Evolutionary conservation across 495 filamentous ascomycete species (phyloP), one percentile per base, ranked within the genome.

Genomic region (Podospora appendiculata): DNA sequence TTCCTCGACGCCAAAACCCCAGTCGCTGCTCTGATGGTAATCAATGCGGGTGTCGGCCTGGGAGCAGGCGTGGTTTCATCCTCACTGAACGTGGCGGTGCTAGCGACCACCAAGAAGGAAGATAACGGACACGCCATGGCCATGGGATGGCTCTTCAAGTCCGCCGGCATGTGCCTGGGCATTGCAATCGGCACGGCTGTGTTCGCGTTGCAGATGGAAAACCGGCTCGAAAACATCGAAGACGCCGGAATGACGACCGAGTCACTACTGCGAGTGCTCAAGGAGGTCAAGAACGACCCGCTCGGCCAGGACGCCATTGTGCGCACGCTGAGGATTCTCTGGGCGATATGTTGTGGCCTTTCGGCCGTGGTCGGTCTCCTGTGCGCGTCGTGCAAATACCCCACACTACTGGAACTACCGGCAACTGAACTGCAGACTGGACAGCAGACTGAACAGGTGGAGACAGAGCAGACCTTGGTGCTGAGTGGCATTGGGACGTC

Each of bases 191-290:
- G 75, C 7, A 77, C 75, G 3, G 71, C 75, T 13, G 65, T 77
- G 32, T 87, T 86, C 63, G 79, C 85, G 60, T 84, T 84, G 42
- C 70, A 70, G 34, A 77, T 86, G 68, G 66, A 67, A 17, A 41
- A 47, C 1, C 77, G 79, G 32, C 51, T 86, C 14, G 44, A 44
- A 4, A 32, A 38, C 7, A 39, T 53, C 1, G 54, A 25, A 18
- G 53, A 18, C 5, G 44, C 39, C 9, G 53, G 56, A 38, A 49
- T 62, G 47, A 53, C 51, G 35, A 40, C 59, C 35, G 53, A 62
- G 49, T 54, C 53, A 9, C 50, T 62, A 11, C 36, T 62, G 13
- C 39, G 42, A 18, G 35, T 58, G 13, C 54, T 62, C 16, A 52
- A 52, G 36, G 45, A 57, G 11, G 47, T 59, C 16, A 58, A 57